phyloP scores from a whole-genome alignment of 2,329 filamentous ascomycete genomes.

The Neofusicoccum parvum region DNA sequence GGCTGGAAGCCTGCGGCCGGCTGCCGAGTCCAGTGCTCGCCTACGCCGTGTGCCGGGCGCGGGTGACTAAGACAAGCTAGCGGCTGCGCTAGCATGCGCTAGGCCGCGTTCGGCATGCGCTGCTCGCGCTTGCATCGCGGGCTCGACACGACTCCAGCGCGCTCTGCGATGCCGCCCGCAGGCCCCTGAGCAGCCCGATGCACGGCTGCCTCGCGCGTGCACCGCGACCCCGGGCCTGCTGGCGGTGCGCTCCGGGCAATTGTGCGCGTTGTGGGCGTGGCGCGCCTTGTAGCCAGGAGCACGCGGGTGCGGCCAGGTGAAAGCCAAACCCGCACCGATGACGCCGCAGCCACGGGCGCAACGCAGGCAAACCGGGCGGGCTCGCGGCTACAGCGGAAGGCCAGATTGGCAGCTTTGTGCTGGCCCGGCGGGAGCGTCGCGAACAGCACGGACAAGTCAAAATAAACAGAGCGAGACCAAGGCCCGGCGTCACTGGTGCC shows the following conservation, averaged over 20 bases:
- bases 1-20: background rate
- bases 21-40: background rate
- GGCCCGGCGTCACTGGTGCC: constrained; percentile 18
- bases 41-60: background rate
- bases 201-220: constrained; percentile 10
- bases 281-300: background rate
- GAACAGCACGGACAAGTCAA: constrained; percentile 13
- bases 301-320: background rate
- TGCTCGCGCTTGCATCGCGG: background rate
- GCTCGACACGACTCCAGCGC: constrained; percentile 3
- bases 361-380: background rate
- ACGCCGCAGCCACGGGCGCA: constrained; percentile 6
- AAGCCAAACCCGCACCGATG: background rate
- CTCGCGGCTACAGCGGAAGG: background rate
- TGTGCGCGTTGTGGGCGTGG: background rate
- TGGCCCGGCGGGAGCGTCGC: constrained; percentile 4
- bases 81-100: background rate
- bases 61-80: constrained; percentile 8
- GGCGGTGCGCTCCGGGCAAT: background rate
- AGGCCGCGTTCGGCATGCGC: background rate
- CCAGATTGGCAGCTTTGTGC: constrained; percentile 1
- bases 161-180: background rate
- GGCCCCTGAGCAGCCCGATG: background rate
- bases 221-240: background rate
- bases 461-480: constrained; percentile 19